Base-by-base conservation (phyloP, 2,329 filamentous ascomycete genomes). In the Dryadomyces sulphureus region DNA sequence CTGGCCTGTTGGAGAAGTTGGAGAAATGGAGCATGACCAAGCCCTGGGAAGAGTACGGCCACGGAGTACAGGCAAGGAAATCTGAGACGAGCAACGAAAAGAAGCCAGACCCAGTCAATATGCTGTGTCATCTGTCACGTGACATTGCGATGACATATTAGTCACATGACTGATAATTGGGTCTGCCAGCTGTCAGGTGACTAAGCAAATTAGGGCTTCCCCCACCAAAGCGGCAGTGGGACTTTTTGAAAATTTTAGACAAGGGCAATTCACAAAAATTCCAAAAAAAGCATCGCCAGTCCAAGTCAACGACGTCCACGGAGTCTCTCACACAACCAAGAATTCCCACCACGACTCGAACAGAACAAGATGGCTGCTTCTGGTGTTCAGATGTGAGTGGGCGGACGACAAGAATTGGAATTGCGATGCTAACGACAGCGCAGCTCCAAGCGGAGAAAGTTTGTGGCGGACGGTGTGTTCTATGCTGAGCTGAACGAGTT, bases 401-500 rank as follows among this genome's bases (percentile, higher is more conserved):
- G 14, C 16, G 17, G 17, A 5, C 14, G 11, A 14, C 1, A 39
- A 8, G 6, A 14, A 36, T 22, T 25, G 40, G n/a, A 40, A 30
- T 11, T 19, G 36, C 7, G 19, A 20, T 9, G 14, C 14, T 35
- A 24, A 34, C 22, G 35, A 22, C 14, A n/a, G 16, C 27, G 56
- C 65, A 89, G 84, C 71, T 89, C 84, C 69, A 90, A 90, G 82
- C 74, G 83, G 72, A 85, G 84, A 79, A 90, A 90, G 81, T 90
- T 89, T 76, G 83, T 90, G 67, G 85, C 84, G 60, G 92, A 98
- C 73, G 92, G 92, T 82, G 92, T 98, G 65, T 98, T 98, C 86
- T 98, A 95, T 74, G 92, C 92, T 77, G 92, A 98, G 77, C 77
- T 98, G 72, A 98, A 98, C 84, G 92, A 98, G 78, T 98, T 98